Conservation (phyloP, 176 grass and related monocot genomes). For the Miscanthus lutarioriparius region DNA sequence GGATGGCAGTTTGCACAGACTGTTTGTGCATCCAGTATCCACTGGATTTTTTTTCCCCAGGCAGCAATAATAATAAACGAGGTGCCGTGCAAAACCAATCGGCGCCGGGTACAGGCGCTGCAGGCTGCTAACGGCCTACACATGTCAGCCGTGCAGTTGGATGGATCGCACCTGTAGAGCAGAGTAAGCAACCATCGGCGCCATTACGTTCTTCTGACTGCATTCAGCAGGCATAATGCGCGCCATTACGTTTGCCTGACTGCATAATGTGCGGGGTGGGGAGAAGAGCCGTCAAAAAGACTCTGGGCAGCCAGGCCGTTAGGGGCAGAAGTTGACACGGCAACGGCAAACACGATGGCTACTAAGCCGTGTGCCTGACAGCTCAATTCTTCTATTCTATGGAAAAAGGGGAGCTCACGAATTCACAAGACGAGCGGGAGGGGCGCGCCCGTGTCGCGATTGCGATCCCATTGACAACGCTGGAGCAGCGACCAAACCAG, state of each 20-base stretch:
- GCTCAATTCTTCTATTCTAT: too few species aligned
- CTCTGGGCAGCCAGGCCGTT: constrained; percentile 21
- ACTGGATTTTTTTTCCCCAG: too few species aligned
- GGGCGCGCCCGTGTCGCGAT: neutral
- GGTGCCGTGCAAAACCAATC: constrained; percentile 43
- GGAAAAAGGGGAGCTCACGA: neutral
- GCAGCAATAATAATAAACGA: constrained; percentile 43
- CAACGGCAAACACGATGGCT: constrained; percentile 30
- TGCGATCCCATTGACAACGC: constrained; percentile 21
- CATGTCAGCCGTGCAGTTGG: constrained; percentile 8
- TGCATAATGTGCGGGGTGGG: neutral
- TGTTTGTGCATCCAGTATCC: too few species aligned
- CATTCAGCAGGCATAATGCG: neutral
- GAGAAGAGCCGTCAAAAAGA: neutral
- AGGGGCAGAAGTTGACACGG: constrained; percentile 20
- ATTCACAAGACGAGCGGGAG: neutral
- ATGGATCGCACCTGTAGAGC: constrained; percentile 1
- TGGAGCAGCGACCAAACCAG: neutral
- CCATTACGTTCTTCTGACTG: neutral
- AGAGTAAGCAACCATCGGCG: neutral
- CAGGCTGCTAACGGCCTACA: neutral
- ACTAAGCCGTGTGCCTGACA: neutral
- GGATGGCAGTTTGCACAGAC: too few species aligned
- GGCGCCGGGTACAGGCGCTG: neutral
- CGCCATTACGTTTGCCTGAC: too few species aligned